phyloP scores from a whole-genome alignment of 192 early-diverging fungal genomes.

The Umbelopsis vinacea region DNA sequence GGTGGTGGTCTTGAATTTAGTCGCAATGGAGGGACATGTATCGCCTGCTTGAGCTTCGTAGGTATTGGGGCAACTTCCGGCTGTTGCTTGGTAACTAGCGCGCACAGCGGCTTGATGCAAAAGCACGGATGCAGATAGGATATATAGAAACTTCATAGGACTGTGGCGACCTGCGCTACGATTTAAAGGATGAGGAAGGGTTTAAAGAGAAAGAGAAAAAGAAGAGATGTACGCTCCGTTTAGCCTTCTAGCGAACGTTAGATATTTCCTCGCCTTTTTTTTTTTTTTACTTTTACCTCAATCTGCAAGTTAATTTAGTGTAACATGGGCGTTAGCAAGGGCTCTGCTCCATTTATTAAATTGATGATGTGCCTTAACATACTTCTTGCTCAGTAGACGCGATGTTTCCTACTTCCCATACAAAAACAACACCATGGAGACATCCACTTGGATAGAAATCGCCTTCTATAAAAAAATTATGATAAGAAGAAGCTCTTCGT shows the following conservation, averaged over 20 bases:
- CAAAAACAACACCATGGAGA: too few relatives aligned
- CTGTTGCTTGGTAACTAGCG: constrained; percentile 8
- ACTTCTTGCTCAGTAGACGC: too few relatives aligned
- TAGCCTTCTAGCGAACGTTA: neutral
- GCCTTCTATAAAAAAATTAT: too few relatives aligned
- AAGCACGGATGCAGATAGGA: constrained; percentile 10
- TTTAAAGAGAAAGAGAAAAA: neutral
- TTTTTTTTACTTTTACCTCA: too few relatives aligned
- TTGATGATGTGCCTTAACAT: neutral
- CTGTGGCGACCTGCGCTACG: constrained; percentile 18
- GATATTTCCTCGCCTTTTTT: neutral
- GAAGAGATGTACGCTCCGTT: neutral
- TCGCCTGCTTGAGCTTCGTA: constrained; percentile 11
- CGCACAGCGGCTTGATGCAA: constrained; percentile 22
- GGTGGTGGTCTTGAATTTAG: neutral
- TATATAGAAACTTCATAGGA: constrained; percentile 20
- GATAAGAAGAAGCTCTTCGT: too few relatives aligned
- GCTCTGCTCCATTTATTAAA: neutral
- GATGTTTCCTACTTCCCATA: too few relatives aligned
- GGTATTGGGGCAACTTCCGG: constrained; percentile 15
- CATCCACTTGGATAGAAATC: too few relatives aligned
- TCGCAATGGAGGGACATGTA: neutral
- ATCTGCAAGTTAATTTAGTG: constrained; percentile 14
- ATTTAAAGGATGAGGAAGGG: neutral
- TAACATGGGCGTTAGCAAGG: neutral